Evolutionary conservation across 345 rosid species (phyloP).

Genomic region (Erodium maritimum): DNA sequence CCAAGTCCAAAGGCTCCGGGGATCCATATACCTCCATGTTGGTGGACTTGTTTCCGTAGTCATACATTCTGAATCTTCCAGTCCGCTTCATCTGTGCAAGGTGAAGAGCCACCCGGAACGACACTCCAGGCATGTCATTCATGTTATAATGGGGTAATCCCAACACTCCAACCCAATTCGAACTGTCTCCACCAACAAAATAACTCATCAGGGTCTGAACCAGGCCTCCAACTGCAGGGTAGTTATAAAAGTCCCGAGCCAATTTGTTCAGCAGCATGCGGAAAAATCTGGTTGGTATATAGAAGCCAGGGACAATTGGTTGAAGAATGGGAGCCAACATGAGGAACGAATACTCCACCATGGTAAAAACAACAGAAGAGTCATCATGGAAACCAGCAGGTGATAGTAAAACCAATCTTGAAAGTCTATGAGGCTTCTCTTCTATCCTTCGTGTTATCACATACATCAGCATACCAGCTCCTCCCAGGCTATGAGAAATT

Average conservation of each 20-base stretch:
- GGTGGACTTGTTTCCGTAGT: slow-evolving; percentile 51
- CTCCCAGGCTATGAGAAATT: slow-evolving; percentile 86
- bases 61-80: slow-evolving; percentile 67
- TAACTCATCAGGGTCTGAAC: slow-evolving; percentile 91
- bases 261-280: slow-evolving; percentile 86
- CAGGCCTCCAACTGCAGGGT: slow-evolving; percentile 92
- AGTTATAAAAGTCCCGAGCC: slow-evolving; percentile 90
- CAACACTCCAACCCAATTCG: slow-evolving; percentile 90
- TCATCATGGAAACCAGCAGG: slow-evolving; percentile 96
- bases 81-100: slow-evolving; percentile 80
- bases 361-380: slow-evolving; percentile 46
- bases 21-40: slow-evolving; percentile 68
- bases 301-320: slow-evolving; percentile 62
- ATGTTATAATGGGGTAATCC: slow-evolving; percentile 93
- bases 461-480: slow-evolving; percentile 84
- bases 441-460: slow-evolving; percentile 49
- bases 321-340: slow-evolving; percentile 50
- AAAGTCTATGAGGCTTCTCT: slow-evolving; percentile 76
- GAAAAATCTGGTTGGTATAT: slow-evolving; percentile 91
- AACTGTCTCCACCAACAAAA: slow-evolving; percentile 87
- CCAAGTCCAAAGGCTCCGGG: slow-evolving; percentile 79
- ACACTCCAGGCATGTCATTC: slow-evolving; percentile 96
- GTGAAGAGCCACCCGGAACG: slow-evolving; percentile 66
- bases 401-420: slow-evolving; percentile 64
- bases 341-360: slow-evolving; percentile 44